These are phyloP conservation scores for Veloboletus limbatus DNA, from an alignment of 1,284 basidiomycete genomes.

Conservation along the genomic window DNA sequence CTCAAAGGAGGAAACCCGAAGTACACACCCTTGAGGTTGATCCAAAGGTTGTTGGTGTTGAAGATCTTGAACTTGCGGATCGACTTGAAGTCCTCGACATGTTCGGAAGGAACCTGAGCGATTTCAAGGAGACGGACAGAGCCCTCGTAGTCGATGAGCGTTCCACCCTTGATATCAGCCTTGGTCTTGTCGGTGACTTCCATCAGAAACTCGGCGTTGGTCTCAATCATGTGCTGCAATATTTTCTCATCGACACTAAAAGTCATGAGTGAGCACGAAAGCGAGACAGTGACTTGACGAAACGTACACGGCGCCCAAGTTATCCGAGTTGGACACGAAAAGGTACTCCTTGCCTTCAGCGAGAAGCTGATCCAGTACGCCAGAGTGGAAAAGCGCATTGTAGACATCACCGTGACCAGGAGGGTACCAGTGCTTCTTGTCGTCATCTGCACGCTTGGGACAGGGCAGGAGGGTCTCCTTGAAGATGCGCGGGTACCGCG, in stretches of 20 bases:
- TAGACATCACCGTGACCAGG: slow-evolving; percentile 98
- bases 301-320: slow-evolving; percentile 93
- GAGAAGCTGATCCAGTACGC: slow-evolving; percentile 93
- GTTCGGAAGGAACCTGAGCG: slow-evolving; percentile 97
- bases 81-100: slow-evolving; percentile 98
- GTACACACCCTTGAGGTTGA: slow-evolving; percentile 74
- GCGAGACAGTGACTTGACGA: slow-evolving; percentile 25
- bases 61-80: slow-evolving; percentile 94
- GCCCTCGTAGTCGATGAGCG: slow-evolving; percentile 96
- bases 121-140: slow-evolving; percentile 95
- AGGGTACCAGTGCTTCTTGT: slow-evolving; percentile 98
- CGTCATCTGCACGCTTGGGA: slow-evolving; percentile 82
- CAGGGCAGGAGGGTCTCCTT: slow-evolving; percentile 93
- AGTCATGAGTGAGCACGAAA: slow-evolving; percentile 9
- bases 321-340: slow-evolving; percentile 99
- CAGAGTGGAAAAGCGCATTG: slow-evolving; percentile 92
- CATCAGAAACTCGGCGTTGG: slow-evolving; percentile 91
- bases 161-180: slow-evolving; percentile 99
- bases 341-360: slow-evolving; percentile 98
- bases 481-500: slow-evolving; percentile 95
- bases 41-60: slow-evolving; percentile 99
- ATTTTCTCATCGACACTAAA: slow-evolving; percentile 77
- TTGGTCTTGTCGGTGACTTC: slow-evolving; percentile 99
- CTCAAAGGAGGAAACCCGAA: background rate
- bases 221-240: slow-evolving; percentile 88